These are phyloP conservation scores for Pleurotus tuoliensis DNA, from an alignment of 768 basidiomycete genomes.

Conservation along the genomic window DNA sequence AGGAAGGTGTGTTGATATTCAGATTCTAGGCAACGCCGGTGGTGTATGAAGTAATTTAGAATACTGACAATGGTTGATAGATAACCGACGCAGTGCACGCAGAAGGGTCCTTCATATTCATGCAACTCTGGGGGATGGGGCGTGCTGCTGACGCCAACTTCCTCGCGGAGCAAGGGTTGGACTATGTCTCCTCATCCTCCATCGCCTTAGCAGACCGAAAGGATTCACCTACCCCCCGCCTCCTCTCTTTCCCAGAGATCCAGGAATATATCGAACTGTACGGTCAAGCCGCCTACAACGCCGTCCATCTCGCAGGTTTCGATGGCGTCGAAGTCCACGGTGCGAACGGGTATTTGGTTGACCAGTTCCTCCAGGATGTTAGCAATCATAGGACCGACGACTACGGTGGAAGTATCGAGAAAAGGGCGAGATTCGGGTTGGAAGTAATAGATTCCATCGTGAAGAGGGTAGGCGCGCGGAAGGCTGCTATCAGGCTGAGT, in stretches of 20 bases:
- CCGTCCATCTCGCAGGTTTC: conserved; percentile 44
- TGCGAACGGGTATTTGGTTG: conserved; percentile 33
- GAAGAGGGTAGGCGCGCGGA: conserved; percentile 38
- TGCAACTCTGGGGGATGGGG: conserved; percentile 51
- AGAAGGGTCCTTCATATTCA: conserved; percentile 30
- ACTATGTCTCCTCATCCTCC: conserved; percentile 24
- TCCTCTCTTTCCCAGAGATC: conserved; percentile 37
- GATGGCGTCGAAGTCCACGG: conserved; percentile 39
- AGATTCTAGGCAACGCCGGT: no score
- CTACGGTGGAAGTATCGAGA: conserved; percentile 53
- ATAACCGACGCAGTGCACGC: conserved; percentile 16
- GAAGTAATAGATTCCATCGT: conserved; percentile 43
- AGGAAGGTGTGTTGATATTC: conserved; percentile 32
- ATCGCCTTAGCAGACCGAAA: conserved; percentile 12
- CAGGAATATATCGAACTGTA: conserved; percentile 37
- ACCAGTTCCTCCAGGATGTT: conserved; percentile 44
- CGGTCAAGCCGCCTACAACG: conserved; percentile 39
- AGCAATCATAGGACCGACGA: conserved; percentile 48
- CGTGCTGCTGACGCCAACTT: conserved; percentile 21
- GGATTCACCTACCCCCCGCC: conserved; percentile 17
- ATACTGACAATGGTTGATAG: conserved; percentile 12
- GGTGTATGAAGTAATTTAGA: background rate
- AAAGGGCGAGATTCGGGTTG: conserved; percentile 44
- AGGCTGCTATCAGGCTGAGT: conserved; percentile 38
- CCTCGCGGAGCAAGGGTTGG: conserved; percentile 21